These are phyloP conservation scores for Rhododendron vialii DNA, from an alignment of 148 eudicot genomes.

Conservation along the genomic window DNA sequence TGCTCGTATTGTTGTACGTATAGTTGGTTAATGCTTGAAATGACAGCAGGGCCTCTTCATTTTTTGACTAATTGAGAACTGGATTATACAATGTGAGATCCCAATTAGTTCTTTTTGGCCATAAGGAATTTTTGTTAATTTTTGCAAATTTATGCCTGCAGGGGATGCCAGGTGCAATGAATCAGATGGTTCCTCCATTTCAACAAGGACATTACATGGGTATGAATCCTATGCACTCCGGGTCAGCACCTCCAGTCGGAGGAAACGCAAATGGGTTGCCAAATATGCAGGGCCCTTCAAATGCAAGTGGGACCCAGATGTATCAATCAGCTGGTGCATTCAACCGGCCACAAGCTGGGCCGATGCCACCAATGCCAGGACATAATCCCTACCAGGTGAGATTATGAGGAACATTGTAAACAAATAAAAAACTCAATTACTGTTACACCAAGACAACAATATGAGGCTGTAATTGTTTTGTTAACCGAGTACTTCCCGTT, in stretches of 20 bases:
- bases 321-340: constrained; percentile 66
- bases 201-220: constrained; percentile 83
- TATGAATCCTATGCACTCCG: constrained; percentile 69
- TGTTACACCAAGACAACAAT: not conserved
- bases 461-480: not conserved
- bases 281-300: constrained; percentile 67
- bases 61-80: not conserved
- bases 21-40: not conserved
- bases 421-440: not conserved
- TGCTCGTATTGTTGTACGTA: not conserved
- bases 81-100: not conserved
- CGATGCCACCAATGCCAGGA: constrained; percentile 86
- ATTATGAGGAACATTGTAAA: not conserved
- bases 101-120: not conserved
- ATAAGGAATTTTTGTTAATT: constrained; percentile 1
- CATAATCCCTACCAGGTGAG: constrained; percentile 85
- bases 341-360: constrained; percentile 82
- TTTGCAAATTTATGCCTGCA: constrained; percentile 12
- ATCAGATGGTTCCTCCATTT: constrained; percentile 81
- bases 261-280: constrained; percentile 59
- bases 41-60: not conserved
- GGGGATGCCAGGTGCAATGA: constrained; percentile 75
- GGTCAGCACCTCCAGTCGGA: constrained; percentile 54
- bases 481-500: not conserved
- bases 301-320: constrained; percentile 65